Evolutionary conservation across 768 basidiomycete genomes (phyloP), one percentile per base, ranked within the genome.

Genomic region (Lactarius trivialis): DNA sequence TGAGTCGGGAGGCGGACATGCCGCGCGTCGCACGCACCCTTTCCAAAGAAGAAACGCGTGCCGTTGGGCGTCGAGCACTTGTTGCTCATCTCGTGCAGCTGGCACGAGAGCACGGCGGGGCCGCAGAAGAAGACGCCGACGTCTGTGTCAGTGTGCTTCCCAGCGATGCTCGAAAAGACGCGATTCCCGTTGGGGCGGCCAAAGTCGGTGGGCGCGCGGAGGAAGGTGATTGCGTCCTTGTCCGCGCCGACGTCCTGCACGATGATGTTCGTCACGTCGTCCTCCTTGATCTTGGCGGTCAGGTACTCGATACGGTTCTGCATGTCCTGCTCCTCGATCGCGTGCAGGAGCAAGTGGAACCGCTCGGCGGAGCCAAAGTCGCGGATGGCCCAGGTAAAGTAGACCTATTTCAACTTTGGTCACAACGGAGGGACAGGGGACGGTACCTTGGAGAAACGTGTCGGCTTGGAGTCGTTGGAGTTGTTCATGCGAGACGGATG

Each of bases 41-140:
- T 95, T 52, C 92, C 91, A 66, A 88, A 96, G 81, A 90, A 90
- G 82, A 95, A 96, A 58, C 88, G 77, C 1, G 90, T 89, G n/a
- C 84, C 83, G 36, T 82, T 81, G 17, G 89, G 83, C 41, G 80
- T 79, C 19, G 91, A 93, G 74, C 90, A 91, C 74, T 90, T 90
- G 80, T 94, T 96, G 65, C 79, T 85, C 84, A 86, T 86, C 58
- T 79, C 72, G 71, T 94, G 91, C 21, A 97, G 78, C 67, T 80
- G 78, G 70, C 74, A 83, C 30, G 89, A 90, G 48, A 94, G 74
- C 11, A 79, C 81, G 0, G 85, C 65, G 2, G 93, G 92, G 15
- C 93, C 93, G 69, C 93, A 96, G 81, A 92, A 96, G 79, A 93
- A 91, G 72, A 96, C 93, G 56, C 93, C 94, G 58, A 91, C 85